phyloP scores from a whole-genome alignment of 2,329 filamentous ascomycete genomes.

The Neonectria ditissima region DNA sequence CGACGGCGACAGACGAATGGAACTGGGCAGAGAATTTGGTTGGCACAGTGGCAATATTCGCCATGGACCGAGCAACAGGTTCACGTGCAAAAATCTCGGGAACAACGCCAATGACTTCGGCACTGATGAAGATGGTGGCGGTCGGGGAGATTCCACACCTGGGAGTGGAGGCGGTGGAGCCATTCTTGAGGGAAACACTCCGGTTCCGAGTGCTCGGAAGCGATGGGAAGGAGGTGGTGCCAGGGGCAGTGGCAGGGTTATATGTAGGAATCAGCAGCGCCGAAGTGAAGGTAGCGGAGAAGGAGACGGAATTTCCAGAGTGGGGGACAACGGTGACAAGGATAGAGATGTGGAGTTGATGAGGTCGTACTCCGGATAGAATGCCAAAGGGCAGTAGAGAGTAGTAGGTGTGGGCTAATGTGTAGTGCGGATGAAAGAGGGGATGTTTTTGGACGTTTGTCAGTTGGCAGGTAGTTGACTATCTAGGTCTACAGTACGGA shows the following conservation, averaged over 20 bases:
- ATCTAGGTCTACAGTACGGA: not conserved
- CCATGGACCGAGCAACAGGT: conserved; percentile 52
- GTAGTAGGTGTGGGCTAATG: not conserved
- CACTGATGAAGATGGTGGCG: conserved; percentile 58
- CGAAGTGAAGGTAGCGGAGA: conserved; percentile 43
- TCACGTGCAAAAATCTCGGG: conserved; percentile 57
- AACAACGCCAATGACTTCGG: conserved; percentile 64
- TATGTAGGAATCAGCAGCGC: conserved; percentile 48
- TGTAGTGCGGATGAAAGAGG: conserved; percentile 1
- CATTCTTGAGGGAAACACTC: conserved; percentile 57
- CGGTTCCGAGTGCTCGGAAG: conserved; percentile 48
- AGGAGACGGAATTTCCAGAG: conserved; percentile 42
- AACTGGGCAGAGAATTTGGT: conserved; percentile 65
- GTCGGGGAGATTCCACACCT: conserved; percentile 53
- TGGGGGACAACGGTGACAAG: conserved; percentile 43
- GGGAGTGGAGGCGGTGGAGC: conserved; percentile 50
- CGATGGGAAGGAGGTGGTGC: conserved; percentile 42
- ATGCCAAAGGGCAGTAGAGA: not conserved
- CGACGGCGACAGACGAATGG: conserved; percentile 62
- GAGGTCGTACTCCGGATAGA: not conserved
- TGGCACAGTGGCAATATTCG: conserved; percentile 71
- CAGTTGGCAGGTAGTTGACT: not conserved
- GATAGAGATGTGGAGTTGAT: conserved; percentile 42
- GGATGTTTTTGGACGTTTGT: not conserved
- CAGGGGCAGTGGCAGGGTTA: conserved; percentile 45